Base-by-base conservation (phyloP, 495 filamentous ascomycete species). In the Podospora comata region DNA sequence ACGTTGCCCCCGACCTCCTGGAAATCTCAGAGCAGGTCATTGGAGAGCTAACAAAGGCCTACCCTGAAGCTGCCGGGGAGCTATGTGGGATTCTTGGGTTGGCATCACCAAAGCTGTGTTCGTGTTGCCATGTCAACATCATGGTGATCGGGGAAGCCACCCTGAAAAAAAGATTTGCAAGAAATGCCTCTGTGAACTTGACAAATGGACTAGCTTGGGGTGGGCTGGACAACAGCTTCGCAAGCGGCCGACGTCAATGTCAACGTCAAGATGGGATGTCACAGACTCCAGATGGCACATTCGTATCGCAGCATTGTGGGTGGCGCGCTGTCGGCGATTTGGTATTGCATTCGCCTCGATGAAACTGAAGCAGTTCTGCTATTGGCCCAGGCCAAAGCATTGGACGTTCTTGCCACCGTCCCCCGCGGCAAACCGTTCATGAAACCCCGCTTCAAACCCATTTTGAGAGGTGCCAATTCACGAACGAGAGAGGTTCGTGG, bases 341-440 rank as follows among this genome's bases (percentile, higher is more conserved):
- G 59, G 59, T 32, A 32, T 28, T 61, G 23, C 16, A 63, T 63
- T 63, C 19, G 32, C 61, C 61, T 63, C 32, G 61, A 63, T 63
- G 61, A 63, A 63, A 63, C 61, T 18, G 30, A 28, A 44, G 13
- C n/a, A 18, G 2, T 48, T 13, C 34, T 48, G 28, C 32, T 32
- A 63, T 63, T 63, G 61, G 61, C 23, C 61, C 15, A 63, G 61
- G 18, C 32, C 30, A 28, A 28, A 63, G 5, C 55, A 26, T 58
- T 58, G 16, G 61, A 39, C 32, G 30, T 63, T 63, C 32, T 63
- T 63, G 30, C 30, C 61, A 39, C 28, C 61, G 15, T 13, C 61
- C 32, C 32, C 61, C 61, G 61, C 28, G 61, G 61, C 61, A 63
- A 63, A 27, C 61, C 27, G 20, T 20, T 32, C 30, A 44, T 19